Conservation (phyloP, 139 green algal genomes). For the Haematococcus lacustris region DNA sequence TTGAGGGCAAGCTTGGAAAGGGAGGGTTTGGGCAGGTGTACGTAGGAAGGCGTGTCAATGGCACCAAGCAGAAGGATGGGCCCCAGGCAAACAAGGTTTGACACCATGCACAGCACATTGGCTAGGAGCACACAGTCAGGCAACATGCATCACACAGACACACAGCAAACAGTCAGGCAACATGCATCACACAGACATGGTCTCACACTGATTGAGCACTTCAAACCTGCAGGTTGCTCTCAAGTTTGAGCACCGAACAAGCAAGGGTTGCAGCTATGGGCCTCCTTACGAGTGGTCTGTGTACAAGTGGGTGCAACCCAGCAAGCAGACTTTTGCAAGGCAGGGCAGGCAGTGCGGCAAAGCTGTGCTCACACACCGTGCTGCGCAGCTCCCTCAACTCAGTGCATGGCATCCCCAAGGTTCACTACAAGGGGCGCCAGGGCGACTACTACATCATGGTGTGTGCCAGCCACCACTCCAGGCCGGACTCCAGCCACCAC, state of each 20-base stretch:
- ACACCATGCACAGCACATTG: neutral
- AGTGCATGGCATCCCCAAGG: slow-evolving; percentile 83
- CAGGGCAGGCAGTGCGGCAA: too few species aligned
- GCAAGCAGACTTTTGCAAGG: neutral
- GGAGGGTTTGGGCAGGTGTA: slow-evolving; percentile 94
- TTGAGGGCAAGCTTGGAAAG: slow-evolving; percentile 89
- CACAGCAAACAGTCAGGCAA: too few species aligned
- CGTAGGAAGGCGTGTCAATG: slow-evolving; percentile 53
- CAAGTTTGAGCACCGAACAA: slow-evolving; percentile 95
- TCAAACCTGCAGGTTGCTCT: slow-evolving; percentile 83
- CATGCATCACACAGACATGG: too few species aligned
- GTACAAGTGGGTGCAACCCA: slow-evolving; percentile 68
- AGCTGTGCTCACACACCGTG: too few species aligned
- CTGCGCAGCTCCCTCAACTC: slow-evolving; percentile 68
- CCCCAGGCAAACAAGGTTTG: slow-evolving; percentile 68
- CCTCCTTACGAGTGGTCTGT: slow-evolving; percentile 98
- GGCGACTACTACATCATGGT: slow-evolving; percentile 99
- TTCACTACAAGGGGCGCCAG: slow-evolving; percentile 96
- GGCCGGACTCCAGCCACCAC: too few species aligned
- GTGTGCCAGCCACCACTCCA: too few species aligned
- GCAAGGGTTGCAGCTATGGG: slow-evolving; percentile 97
- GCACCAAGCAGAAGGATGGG: slow-evolving; percentile 68
- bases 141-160: too few species aligned
- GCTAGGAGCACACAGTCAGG: too few species aligned
- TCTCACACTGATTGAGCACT: too few species aligned